Base-by-base conservation (phyloP, 2,329 filamentous ascomycete species). In the Colletotrichum sp. region DNA sequence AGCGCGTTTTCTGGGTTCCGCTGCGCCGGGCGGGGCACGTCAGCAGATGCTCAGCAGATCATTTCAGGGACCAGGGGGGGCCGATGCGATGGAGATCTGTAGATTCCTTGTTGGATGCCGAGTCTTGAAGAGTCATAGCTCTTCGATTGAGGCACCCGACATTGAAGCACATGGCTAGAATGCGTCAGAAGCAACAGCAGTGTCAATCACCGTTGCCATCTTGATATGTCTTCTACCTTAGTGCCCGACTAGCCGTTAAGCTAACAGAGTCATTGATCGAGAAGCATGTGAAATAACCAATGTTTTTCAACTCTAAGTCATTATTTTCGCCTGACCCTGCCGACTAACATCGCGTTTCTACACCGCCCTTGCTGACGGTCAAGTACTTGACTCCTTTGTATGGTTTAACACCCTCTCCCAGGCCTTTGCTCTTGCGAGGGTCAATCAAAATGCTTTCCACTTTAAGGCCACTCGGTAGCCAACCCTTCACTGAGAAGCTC, bases 301-400 rank as follows among this genome's bases (percentile, higher is more conserved):
- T 39, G 65, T 18, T 61, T 15, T 24, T 13, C 36, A 26, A 64
- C 26, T 74, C 30, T 52, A 63, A 55, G 57, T 69, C 71, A 75
- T 76, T 76, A 67, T 67, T 75, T 61, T 71, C 43, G 59, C 61
- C 66, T 26, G 36, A 28, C 34, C 39, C 24, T 6, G 36, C 63
- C 36, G 36, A 43, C 72, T 77, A 92, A 82, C 92, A 93, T 79
- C 92, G 86, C 79, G 92, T 88, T 83, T 94, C 92, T 57, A 93
- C 87, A 26, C 92, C 92, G 16, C 90, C 89, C 77, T 91, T 92
- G 81, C 92, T 93, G 65, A 93, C 88, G 18, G 96, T 98, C 80
- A 99, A 84, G 85, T 99, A 99, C 86, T 99, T 99, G 79, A 99
- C 97, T 2, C 97, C 97, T 86, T 99, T 99, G 85, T 98, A 99